Evolutionary conservation across 768 basidiomycete species (phyloP).

Genomic region (Clathrus columnatus): DNA sequence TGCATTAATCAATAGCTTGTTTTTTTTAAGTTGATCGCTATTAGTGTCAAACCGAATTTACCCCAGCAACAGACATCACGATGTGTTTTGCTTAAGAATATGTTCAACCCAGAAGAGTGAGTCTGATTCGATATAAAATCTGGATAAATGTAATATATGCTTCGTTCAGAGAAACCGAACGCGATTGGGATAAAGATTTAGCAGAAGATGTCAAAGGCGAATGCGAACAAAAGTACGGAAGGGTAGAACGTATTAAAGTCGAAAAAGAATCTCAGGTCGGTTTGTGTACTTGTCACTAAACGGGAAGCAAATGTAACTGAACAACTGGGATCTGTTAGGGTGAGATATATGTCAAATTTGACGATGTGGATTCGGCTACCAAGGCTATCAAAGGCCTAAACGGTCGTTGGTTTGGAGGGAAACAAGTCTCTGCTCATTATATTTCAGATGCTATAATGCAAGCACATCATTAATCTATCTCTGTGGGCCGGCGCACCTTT

Average conservation of each 20-base stretch:
- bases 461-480: constrained; percentile 48
- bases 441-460: constrained; percentile 93
- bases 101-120: constrained; percentile 97
- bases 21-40: constrained; percentile 11
- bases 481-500: not conserved
- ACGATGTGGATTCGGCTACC: constrained; percentile 66
- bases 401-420: constrained; percentile 95
- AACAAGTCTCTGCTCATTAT: constrained; percentile 77
- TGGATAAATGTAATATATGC: not conserved
- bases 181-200: constrained; percentile 94
- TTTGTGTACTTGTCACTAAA: constrained; percentile 1
- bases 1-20: not conserved
- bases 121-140: constrained; percentile 22
- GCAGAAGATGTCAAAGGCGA: constrained; percentile 95
- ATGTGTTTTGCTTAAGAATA: constrained; percentile 84
- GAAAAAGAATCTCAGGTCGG: constrained; percentile 88
- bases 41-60: constrained; percentile 68
- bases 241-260: constrained; percentile 80
- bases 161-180: constrained; percentile 74
- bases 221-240: constrained; percentile 85
- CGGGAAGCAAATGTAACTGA: not conserved
- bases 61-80: constrained; percentile 83
- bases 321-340: constrained; percentile 42
- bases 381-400: constrained; percentile 85
- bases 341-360: constrained; percentile 95